Base-by-base conservation (phyloP, 1,284 basidiomycete genomes). In the Apiotrichum montevideense region DNA sequence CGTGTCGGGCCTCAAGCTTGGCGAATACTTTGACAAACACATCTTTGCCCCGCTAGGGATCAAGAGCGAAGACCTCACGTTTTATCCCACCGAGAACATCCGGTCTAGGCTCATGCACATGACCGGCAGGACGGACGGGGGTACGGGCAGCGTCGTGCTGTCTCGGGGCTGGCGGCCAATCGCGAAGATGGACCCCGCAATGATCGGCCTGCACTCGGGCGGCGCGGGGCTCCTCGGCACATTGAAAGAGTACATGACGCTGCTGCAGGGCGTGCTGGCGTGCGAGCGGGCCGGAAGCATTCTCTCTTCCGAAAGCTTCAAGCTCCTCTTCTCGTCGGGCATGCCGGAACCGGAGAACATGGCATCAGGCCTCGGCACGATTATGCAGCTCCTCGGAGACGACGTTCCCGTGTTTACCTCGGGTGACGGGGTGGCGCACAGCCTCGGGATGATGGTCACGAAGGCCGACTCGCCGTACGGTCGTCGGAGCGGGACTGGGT, bases 141-240 rank as follows among this genome's bases (percentile, higher is more conserved):
- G 52, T 21, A 65, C 35, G 6, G 40, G 50, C 40, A 43, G 51
- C 37, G 11, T 56, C 61, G 35, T 63, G 55, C 55, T 35, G 40
- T 64, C 65, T 4, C 61, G 65, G 14, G 72, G 58, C 5, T 66
- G 64, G 13, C 64, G 66, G 39, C 45, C 49, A 29, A 49, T 74
- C 35, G 58, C 69, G 14, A 52, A 58, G 21, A 59, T 41, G 32
- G 6, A 5, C 6, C 32, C 44, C 9, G 33, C 43, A 4, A 42
- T 60, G n/a, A 49, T 53, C 35, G 56, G 51, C 14, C 43, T 63
- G 32, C 57, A 63, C 35, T 48, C 58, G 8, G 72, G 72, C n/a
- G 72, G 70, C 29, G 70, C 53, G 5, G 72, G 72, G 2, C 53
- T 73, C 33, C 66, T 63, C 54, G 71, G 71, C 11, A 72, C 69